Base-by-base conservation (phyloP, 306 rosid genomes). In the Quercus suber region DNA sequence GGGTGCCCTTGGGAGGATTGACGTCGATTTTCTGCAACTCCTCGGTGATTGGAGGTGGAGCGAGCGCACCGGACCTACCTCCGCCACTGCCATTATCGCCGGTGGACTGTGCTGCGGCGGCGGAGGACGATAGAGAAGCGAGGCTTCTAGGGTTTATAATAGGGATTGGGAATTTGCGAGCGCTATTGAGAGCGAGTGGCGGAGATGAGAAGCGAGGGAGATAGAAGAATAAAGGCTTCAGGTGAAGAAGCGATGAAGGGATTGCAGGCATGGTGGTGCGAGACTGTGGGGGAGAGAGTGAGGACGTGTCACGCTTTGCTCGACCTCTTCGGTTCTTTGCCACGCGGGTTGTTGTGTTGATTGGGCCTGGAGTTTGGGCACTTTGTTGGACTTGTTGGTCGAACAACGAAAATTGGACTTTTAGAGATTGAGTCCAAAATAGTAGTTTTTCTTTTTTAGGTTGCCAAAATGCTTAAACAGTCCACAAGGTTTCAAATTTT, bases 1-100 rank as follows among this genome's bases (percentile, higher is more conserved):
- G 89, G 28, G 98, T 95, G 21, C 97, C 99, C 81, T 88, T 95
- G 73, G 99, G 98, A 82, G 97, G 97, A 70, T 92, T 95, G 23
- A 91, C 91, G 73, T 92, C 97, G 63, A 95, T 92, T 73, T 58
- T 92, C 86, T 86, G 88, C 70, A 90, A 72, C 4, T 82, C 90
- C 0, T 90, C 91, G 28, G 82, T 9, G 69, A 81, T 75, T 45
- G 87, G 91, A 4, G 79, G 77, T 21, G 91, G 91, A 84, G 89
- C 76, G 2, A 90, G 71, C 1, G 96, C 98, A 7, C 97, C 96
- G 1, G 92, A 73, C 76, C 97, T 89, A 0, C 88, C 89, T 5
- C 93, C 81, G 43, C 65, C 80, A 27, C 51, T 43, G 18, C 81
- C 84, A 83, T 81, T 78, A 25, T 76, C 93, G 61, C 41, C 60